phyloP scores from a whole-genome alignment of 306 rosid species.

The Acacia melanoxylon region DNA sequence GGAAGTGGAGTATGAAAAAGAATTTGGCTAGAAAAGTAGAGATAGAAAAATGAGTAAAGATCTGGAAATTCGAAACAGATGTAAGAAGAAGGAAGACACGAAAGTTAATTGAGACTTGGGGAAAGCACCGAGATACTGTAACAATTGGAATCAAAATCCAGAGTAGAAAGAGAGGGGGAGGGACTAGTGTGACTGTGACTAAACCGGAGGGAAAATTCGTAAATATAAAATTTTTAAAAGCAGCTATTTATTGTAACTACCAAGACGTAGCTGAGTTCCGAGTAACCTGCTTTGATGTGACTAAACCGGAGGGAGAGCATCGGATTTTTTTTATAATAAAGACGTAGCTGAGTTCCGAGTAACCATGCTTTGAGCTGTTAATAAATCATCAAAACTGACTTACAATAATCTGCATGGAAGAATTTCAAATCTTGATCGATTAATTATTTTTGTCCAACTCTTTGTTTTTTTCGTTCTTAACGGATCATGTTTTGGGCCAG shows the following conservation, averaged over 20 bases:
- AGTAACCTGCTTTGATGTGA: neutral
- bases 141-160: neutral
- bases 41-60: neutral
- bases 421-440: neutral
- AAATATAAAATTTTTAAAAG: too few species aligned
- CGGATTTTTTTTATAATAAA: too few species aligned
- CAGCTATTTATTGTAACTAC: neutral
- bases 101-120: neutral
- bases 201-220: neutral
- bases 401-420: neutral
- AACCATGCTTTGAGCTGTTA: neutral
- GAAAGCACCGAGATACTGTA: neutral
- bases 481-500: neutral
- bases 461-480: too few species aligned
- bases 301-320: too few species aligned
- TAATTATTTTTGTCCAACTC: too few species aligned
- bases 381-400: neutral
- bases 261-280: neutral
- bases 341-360: neutral
- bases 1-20: neutral
- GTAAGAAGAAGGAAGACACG: neutral
- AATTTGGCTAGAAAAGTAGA: neutral
- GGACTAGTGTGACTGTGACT: neutral
- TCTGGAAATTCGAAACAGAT: neutral
- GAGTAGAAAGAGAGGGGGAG: neutral